Conservation (phyloP, 1,284 basidiomycete genomes). For the Cutaneotrichosporon dermatis region DNA sequence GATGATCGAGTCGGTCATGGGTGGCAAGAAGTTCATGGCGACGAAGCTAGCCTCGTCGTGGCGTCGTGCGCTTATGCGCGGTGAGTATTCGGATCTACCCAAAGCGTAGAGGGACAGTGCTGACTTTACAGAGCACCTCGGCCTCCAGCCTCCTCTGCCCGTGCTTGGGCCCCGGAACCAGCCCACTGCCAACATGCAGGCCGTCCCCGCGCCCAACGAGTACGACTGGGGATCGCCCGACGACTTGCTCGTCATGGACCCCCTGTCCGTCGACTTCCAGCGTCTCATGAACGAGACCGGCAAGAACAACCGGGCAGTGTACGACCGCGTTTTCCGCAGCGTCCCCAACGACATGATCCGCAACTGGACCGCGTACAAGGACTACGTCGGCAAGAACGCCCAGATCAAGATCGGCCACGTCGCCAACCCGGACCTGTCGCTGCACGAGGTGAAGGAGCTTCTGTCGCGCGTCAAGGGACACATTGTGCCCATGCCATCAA, state of each 20-base stretch:
- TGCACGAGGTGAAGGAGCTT: conserved; percentile 67
- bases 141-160: conserved; percentile 57
- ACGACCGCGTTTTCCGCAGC: conserved; percentile 50
- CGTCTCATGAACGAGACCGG: conserved; percentile 69
- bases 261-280: conserved; percentile 61
- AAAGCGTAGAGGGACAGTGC: neutral
- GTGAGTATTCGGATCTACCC: conserved; percentile 25
- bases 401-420: conserved; percentile 68
- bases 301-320: conserved; percentile 68
- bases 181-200: conserved; percentile 63
- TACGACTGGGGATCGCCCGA: conserved; percentile 60
- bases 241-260: conserved; percentile 73
- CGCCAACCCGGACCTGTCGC: conserved; percentile 57
- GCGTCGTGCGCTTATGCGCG: conserved; percentile 43
- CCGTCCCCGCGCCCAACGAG: conserved; percentile 61
- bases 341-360: conserved; percentile 74
- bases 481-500: conserved; percentile 51
- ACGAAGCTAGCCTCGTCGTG: conserved; percentile 39
- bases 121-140: conserved; percentile 70
- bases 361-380: conserved; percentile 71
- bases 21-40: conserved; percentile 58
- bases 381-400: conserved; percentile 48
- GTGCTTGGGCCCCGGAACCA: conserved; percentile 49
- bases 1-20: conserved; percentile 69
- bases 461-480: conserved; percentile 60